phyloP scores from a whole-genome alignment of 176 grass and related monocot genomes.

The Zea mays region Zm-B73-REFERENCE-NAM-5.0 NC_050098.1:26146501-26147000 shows the following conservation, averaged over 20 bases:
- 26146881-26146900: conserved; percentile 30
- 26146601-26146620: conserved; percentile 61
- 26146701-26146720: conserved; percentile 57
- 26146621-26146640: conserved; percentile 64
- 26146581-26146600: conserved; percentile 44
- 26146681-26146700: conserved; percentile 53
- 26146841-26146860: conserved; percentile 62
- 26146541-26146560: conserved; percentile 42
- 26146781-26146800: conserved; percentile 63
- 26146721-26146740: conserved; percentile 70
- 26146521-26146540: conserved; percentile 40
- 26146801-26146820: conserved; percentile 47
- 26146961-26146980: background rate
- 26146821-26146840: conserved; percentile 51
- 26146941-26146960: conserved; percentile 42
- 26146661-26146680: conserved; percentile 72
- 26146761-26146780: conserved; percentile 45
- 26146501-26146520: conserved; percentile 58
- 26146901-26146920: conserved; percentile 72
- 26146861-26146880: conserved; percentile 54
- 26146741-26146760: conserved; percentile 64
- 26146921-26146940: conserved; percentile 54
- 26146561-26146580: conserved; percentile 27
- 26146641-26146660: conserved; percentile 78
- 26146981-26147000: conserved; percentile 56